Percentiles rank a stretch among this genome's conserved stretches.
Evolutionary conservation across 805 yeast species (phyloP).

Genomic region (Metschnikowia noctiluminum): DNA sequence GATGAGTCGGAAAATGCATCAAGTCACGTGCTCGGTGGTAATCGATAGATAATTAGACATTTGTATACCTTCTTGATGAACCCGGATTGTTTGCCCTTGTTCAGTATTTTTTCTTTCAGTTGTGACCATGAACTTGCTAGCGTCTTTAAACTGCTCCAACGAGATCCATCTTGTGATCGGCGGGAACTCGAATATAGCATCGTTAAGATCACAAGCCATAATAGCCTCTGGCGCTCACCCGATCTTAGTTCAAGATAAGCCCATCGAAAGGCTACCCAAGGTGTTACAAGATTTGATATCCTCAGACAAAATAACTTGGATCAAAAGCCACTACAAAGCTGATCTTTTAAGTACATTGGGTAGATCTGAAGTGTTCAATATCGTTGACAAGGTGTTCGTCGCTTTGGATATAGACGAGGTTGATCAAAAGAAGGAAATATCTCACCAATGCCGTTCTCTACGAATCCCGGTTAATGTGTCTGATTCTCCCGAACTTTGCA

Average conservation of each 20-base stretch:
- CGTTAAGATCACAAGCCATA: conserved; percentile 46
- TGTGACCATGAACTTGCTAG: conserved; percentile 12
- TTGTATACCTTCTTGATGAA: background rate
- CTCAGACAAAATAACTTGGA: conserved; percentile 23
- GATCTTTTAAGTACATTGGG: conserved; percentile 56
- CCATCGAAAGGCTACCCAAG: conserved; percentile 21
- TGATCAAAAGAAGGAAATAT: conserved; percentile 40
- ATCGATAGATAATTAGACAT: background rate
- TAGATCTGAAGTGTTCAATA: conserved; percentile 52
- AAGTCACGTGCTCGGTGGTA: conserved; percentile 16
- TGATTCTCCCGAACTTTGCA: conserved; percentile 67
- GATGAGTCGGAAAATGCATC: conserved; percentile 2
- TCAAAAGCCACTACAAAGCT: conserved; percentile 26
- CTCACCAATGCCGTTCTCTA: conserved; percentile 48
- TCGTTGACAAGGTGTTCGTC: conserved; percentile 78
- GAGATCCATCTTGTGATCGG: conserved; percentile 63
- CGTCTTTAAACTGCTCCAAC: conserved; percentile 34
- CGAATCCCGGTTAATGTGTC: conserved; percentile 83
- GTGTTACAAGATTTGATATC: conserved; percentile 24
- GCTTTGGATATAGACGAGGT: conserved; percentile 34
- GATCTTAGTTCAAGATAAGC: conserved; percentile 40
- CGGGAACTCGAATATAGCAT: conserved; percentile 38
- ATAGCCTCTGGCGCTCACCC: conserved; percentile 56
- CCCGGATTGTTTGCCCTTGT: too few relatives aligned
- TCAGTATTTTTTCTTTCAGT: background rate